These are phyloP conservation scores for Dactylellina drechsleri DNA, from an alignment of 2,329 filamentous ascomycete genomes.

Conservation along the genomic window DNA sequence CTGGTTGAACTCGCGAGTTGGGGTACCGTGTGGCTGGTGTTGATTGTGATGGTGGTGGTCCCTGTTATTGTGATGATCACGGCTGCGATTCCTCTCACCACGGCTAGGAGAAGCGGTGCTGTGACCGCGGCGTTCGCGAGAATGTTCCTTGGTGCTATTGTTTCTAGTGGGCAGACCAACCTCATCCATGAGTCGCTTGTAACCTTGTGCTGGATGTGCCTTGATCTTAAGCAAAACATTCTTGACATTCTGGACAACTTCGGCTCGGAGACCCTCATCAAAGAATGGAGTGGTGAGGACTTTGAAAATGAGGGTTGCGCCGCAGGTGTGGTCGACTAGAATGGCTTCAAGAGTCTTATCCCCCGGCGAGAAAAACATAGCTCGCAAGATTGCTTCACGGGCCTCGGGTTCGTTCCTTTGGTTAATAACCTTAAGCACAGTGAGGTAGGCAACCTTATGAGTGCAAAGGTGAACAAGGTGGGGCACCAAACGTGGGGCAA, in stretches of 20 bases:
- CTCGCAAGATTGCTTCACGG: slow-evolving; percentile 86
- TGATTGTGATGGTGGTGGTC: slow-evolving; percentile 55
- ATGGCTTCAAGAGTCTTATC: slow-evolving; percentile 90
- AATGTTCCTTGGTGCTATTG: slow-evolving; percentile 58
- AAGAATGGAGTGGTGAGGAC: slow-evolving; percentile 97
- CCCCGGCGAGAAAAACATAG: slow-evolving; percentile 89
- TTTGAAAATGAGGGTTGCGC: slow-evolving; percentile 97
- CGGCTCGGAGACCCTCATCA: slow-evolving; percentile 85
- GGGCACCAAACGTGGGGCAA: slow-evolving; percentile 90
- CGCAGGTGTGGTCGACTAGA: slow-evolving; percentile 87
- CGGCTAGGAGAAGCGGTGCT: slow-evolving; percentile 56
- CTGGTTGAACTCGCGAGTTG: slow-evolving; percentile 51
- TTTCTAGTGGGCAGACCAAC: slow-evolving; percentile 83
- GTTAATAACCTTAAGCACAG: slow-evolving; percentile 97
- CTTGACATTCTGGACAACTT: slow-evolving; percentile 92
- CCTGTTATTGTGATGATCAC: slow-evolving; percentile 54
- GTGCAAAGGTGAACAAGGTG: slow-evolving; percentile 95
- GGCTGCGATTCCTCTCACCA: slow-evolving; percentile 55
- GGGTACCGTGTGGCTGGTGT: slow-evolving; percentile 51
- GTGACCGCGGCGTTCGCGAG: slow-evolving; percentile 54
- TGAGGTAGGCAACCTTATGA: slow-evolving; percentile 97
- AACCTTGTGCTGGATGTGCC: slow-evolving; percentile 91
- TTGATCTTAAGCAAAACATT: slow-evolving; percentile 89
- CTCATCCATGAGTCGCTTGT: slow-evolving; percentile 98
- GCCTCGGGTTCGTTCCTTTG: slow-evolving; percentile 94